phyloP scores from a whole-genome alignment of 2,329 filamentous ascomycete species.

The Magnaporthales sp. region DNA sequence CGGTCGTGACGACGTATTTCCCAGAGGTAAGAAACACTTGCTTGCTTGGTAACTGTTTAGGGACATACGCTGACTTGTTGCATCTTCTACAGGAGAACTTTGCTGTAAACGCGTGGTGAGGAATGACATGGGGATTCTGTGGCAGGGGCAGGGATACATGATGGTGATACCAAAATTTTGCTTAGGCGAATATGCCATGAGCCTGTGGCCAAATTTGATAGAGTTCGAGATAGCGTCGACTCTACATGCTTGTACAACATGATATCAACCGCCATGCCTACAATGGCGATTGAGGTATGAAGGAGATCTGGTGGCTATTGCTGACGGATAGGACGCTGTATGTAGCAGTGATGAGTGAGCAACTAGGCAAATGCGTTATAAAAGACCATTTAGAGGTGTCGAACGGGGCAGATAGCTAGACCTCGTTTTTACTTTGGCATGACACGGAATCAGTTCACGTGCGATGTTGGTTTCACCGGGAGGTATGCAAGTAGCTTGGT shows the following conservation, averaged over 20 bases:
- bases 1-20: slow-evolving; percentile 94
- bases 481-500: neutral
- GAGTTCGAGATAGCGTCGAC: neutral
- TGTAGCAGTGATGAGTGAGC: neutral
- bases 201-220: neutral
- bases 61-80: neutral
- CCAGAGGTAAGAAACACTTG: slow-evolving; percentile 57
- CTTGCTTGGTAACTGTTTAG: neutral
- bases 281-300: neutral
- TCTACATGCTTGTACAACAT: neutral
- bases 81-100: slow-evolving; percentile 67
- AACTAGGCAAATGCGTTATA: neutral
- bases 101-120: slow-evolving; percentile 79
- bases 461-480: neutral
- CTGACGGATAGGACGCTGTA: neutral
- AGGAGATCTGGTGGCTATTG: neutral
- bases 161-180: neutral
- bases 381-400: neutral
- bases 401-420: neutral
- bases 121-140: neutral
- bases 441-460: neutral
- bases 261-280: neutral
- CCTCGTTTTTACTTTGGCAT: neutral
- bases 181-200: neutral
- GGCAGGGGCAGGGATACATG: neutral